Base-by-base conservation (phyloP, 108 stramenopile species). In the Nitzschia inconspicua region DNA sequence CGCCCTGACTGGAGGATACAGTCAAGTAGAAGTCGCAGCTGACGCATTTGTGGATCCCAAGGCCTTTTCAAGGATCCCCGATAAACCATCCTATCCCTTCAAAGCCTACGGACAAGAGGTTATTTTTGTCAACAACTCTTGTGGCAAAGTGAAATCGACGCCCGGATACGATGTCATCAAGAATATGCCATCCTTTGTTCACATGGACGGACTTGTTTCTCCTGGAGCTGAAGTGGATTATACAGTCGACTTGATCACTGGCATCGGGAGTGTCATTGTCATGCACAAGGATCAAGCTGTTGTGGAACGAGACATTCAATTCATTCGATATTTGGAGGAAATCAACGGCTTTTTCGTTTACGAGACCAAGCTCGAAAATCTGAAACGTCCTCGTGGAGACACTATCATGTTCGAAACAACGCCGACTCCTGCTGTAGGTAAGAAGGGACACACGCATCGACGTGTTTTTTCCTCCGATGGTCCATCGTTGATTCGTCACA, bases 271-370 rank as follows among this genome's bases (percentile, higher is more conserved):
- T 47, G 82, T 81, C 25, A 79, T 86, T 49, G 51, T 91, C 42
- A 85, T 88, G 80, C 79, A 91, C 60, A 41, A 67, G 26, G 80
- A 91, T 43, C 43, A 48, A 5, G 50, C 55, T 18, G 78, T 86
- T 0, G 62, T 91, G 3, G 44, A 77, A 24, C 77, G 74, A 28
- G 89, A 91, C 42, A 63, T 88, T 44, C 78, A 85, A 13, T 91
- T 91, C 44, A 82, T 91, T 48, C 82, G 89, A n/a, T 83, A 88
- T 47, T 46, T 91, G 60, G 89, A 91, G 53, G 79, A 76, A 30
- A 86, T 88, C 63, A 88, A 91, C 48, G 89, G 84, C 23, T 57
- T 91, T 27, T 91, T 91, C 53, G 42, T 74, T 34, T 91, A 85
- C 55, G 89, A 91, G 41, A 70, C 68, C 26, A 87, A 84, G 9